Evolutionary conservation across 106 monocot genomes (phyloP).

Genomic region (Cymbidium sinense): DNA sequence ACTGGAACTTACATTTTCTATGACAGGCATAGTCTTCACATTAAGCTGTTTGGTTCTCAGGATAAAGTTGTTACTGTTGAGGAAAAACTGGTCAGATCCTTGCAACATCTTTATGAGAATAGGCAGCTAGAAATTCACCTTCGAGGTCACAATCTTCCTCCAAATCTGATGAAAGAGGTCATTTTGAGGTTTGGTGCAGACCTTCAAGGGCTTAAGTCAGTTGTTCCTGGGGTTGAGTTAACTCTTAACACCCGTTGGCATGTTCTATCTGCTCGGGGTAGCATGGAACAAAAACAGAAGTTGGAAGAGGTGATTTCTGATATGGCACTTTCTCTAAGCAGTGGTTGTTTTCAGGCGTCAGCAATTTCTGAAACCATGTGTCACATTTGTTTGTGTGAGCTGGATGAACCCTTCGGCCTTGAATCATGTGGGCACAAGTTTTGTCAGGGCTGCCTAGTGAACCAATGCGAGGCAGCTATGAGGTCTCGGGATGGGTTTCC

Average conservation of each 20-base stretch:
- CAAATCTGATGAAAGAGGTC: constrained; percentile 74
- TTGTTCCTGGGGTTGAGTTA: constrained; percentile 43
- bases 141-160: constrained; percentile 45
- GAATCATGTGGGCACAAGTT: constrained; percentile 72
- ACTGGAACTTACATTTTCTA: constrained; percentile 61
- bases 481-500: constrained; percentile 74
- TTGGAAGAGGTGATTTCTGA: constrained; percentile 51
- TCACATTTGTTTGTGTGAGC: constrained; percentile 84
- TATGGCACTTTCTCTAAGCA: constrained; percentile 7
- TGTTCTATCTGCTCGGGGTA: constrained; percentile 44
- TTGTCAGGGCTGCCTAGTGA: constrained; percentile 61
- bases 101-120: constrained; percentile 49
- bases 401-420: constrained; percentile 71
- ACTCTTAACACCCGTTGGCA: constrained; percentile 53
- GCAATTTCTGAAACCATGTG: constrained; percentile 37
- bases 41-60: constrained; percentile 56
- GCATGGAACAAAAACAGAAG: constrained; percentile 53
- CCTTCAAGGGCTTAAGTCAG: constrained; percentile 41
- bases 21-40: constrained; percentile 48
- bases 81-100: constrained; percentile 33
- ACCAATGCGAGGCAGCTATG: constrained; percentile 72
- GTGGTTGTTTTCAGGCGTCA: background rate
- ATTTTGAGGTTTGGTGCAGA: constrained; percentile 62
- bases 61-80: constrained; percentile 36
- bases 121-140: constrained; percentile 57